Evolutionary conservation across 495 filamentous ascomycete species (phyloP).

Genomic region (Lichina pygmaea): DNA sequence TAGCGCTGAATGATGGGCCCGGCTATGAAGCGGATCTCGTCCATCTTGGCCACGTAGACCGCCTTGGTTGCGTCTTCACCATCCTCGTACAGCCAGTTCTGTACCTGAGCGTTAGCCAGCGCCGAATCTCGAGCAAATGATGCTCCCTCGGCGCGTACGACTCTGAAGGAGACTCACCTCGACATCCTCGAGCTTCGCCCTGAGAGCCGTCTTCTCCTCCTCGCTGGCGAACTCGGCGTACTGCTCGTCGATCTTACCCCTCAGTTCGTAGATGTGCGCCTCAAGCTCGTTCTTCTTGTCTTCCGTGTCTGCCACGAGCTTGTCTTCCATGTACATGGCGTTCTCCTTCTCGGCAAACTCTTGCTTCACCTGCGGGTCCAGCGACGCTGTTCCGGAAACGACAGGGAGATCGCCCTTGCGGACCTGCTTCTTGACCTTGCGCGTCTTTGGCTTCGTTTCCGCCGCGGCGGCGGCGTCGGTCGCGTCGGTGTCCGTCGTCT

Average conservation of each 20-base stretch:
- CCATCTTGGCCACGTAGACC: conserved; percentile 77
- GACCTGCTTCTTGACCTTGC: conserved; percentile 98
- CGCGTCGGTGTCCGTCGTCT: conserved; percentile 81
- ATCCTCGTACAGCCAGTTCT: conserved; percentile 98
- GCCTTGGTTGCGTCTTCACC: conserved; percentile 89
- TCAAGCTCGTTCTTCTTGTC: conserved; percentile 99
- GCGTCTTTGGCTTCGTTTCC: conserved; percentile 50
- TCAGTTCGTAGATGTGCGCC: conserved; percentile 83
- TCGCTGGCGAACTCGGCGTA: conserved; percentile 75
- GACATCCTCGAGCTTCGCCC: conserved; percentile 44
- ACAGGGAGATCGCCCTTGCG: conserved; percentile 93
- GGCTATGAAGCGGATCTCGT: conserved; percentile 75
- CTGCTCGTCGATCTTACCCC: conserved; percentile 76
- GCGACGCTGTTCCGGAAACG: conserved; percentile 48
- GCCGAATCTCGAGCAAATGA: not conserved
- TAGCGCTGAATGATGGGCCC: conserved; percentile 86
- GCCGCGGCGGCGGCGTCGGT: conserved; percentile 35
- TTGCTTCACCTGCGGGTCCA: conserved; percentile 41
- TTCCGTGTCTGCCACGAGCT: conserved; percentile 91
- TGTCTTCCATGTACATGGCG: conserved; percentile 90
- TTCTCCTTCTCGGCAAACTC: conserved; percentile 51
- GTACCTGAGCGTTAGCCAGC: not conserved
- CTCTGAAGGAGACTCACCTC: conserved; percentile 34
- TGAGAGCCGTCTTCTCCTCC: conserved; percentile 72
- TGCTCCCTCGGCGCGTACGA: too few relatives aligned